Base-by-base conservation (phyloP, 169 alveolate genomes). In the Eimeria mitis region DNA sequence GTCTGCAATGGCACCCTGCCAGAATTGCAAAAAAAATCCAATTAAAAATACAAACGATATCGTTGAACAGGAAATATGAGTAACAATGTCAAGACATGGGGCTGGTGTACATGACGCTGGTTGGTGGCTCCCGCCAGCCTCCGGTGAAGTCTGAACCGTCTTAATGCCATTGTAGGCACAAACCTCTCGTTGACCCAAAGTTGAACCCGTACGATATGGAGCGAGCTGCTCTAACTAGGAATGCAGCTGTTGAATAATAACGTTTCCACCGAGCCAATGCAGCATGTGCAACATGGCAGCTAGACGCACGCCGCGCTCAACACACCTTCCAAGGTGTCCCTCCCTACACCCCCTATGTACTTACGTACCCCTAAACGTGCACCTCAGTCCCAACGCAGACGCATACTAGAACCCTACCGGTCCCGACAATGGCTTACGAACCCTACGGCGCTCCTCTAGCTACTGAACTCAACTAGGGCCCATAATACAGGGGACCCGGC, bases 71-170 rank as follows among this genome's bases (percentile, higher is more conserved):
- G 3, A 42, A 75, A 75, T 0, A 8, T n/a, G 59, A 23, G 85
- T 8, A 75, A 75, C 31, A 75, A 75, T 44, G 61, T 75, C 85
- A 1, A 75, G 85, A 75, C 85, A 47, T 61, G 85, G 59, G 61
- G 85, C 85, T 75, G 85, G 85, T 44, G 78, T 42, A 34, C 52
- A 13, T 25, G 63, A 25, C 9, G 54, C n/a, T 42, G 85, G 54
- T 75, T 6, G 85, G 85, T 75, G 85, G 85, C 44, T 75, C 19
- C 44, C 85, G 13, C 59, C 63, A 44, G 49, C 78, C 49, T 11
- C 78, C 28, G 49, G 78, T n/a, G 21, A 0, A 68, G 23, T 68
- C 28, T 34, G 47, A 68, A 68, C 11, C 47, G 47, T 68, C 49
- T 34, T 68, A 2, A 31, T 34, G 49, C 14, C 78, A 28, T 68